A percentile compares a stretch with the other conserved stretches of the same genome.
phyloP scores from a whole-genome alignment of 768 basidiomycete genomes.

The Pisolithus sp. region DNA sequence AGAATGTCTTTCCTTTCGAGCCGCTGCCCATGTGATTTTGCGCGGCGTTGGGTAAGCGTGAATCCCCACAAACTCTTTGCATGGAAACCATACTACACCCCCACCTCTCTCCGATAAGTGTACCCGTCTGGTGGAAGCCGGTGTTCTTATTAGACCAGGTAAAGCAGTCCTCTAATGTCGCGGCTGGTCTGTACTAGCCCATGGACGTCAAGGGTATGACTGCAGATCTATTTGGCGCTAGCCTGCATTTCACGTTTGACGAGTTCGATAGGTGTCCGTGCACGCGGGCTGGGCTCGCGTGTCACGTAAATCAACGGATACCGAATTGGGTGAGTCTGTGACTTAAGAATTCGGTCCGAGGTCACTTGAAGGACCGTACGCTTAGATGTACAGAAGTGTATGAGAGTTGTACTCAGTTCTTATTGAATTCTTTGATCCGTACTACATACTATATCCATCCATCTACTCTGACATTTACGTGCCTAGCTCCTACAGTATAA shows the following conservation, averaged over 20 bases:
- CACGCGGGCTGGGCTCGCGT: too few relatives aligned
- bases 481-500: too few relatives aligned
- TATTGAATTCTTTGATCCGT: too few relatives aligned
- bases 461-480: too few relatives aligned
- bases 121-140: conserved; percentile 83
- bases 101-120: conserved; percentile 89
- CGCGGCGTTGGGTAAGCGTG: conserved; percentile 51
- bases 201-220: conserved; percentile 11
- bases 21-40: conserved; percentile 15
- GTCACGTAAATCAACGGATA: background rate
- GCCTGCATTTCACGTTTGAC: conserved; percentile 98
- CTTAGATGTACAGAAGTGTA: too few relatives aligned
- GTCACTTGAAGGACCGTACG: too few relatives aligned
- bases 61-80: conserved; percentile 72
- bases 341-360: too few relatives aligned
- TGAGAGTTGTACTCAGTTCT: too few relatives aligned
- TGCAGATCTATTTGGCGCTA: conserved; percentile 31
- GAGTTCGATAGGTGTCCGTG: conserved; percentile 89
- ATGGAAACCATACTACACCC: conserved; percentile 83
- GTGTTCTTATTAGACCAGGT: conserved; percentile 66
- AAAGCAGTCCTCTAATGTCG: conserved; percentile 26
- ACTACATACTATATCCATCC: too few relatives aligned
- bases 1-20: conserved; percentile 43
- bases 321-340: too few relatives aligned
- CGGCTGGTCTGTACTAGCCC: conserved; percentile 6